phyloP scores from a whole-genome alignment of 1,284 basidiomycete species.

The Boletellus deceptivus region DNA sequence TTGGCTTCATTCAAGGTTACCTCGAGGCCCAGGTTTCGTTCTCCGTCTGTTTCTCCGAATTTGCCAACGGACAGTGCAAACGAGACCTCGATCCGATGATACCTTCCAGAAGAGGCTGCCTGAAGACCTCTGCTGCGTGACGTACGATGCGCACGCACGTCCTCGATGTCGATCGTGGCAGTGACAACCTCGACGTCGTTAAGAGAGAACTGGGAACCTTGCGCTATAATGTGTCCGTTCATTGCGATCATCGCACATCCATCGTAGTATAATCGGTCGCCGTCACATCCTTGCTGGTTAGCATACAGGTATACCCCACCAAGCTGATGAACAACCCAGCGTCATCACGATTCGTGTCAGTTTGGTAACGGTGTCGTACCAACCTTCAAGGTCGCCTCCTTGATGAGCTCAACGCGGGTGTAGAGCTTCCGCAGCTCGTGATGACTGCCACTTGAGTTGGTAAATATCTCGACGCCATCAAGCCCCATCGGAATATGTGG shows the following conservation, averaged over 20 bases:
- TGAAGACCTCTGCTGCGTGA: slow-evolving; percentile 87
- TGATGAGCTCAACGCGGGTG: slow-evolving; percentile 90
- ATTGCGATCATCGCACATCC: slow-evolving; percentile 95
- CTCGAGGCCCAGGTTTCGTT: slow-evolving; percentile 50
- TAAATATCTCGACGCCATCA: slow-evolving; percentile 98
- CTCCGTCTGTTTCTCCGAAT: slow-evolving; percentile 53
- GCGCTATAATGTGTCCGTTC: slow-evolving; percentile 90
- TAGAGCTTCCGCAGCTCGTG: slow-evolving; percentile 96
- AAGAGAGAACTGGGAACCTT: slow-evolving; percentile 95
- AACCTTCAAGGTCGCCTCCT: slow-evolving; percentile 94
- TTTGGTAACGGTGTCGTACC: neutral
- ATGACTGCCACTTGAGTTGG: slow-evolving; percentile 96
- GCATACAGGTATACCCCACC: slow-evolving; percentile 98
- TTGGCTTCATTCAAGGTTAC: slow-evolving; percentile 53
- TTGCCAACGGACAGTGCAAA: slow-evolving; percentile 75
- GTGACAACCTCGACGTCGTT: slow-evolving; percentile 94
- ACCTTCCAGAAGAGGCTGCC: slow-evolving; percentile 71
- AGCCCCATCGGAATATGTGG: slow-evolving; percentile 97
- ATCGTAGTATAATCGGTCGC: slow-evolving; percentile 97
- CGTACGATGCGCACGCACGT: slow-evolving; percentile 86
- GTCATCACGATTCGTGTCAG: too few species aligned
- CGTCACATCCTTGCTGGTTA: slow-evolving; percentile 99
- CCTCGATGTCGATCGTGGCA: slow-evolving; percentile 93
- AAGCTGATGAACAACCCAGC: slow-evolving; percentile 48
- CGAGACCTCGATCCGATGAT: slow-evolving; percentile 76